Evolutionary conservation across 768 basidiomycete genomes (phyloP), one percentile per base, ranked within the genome.

Genomic region (Rhizopogon salebrosus): DNA sequence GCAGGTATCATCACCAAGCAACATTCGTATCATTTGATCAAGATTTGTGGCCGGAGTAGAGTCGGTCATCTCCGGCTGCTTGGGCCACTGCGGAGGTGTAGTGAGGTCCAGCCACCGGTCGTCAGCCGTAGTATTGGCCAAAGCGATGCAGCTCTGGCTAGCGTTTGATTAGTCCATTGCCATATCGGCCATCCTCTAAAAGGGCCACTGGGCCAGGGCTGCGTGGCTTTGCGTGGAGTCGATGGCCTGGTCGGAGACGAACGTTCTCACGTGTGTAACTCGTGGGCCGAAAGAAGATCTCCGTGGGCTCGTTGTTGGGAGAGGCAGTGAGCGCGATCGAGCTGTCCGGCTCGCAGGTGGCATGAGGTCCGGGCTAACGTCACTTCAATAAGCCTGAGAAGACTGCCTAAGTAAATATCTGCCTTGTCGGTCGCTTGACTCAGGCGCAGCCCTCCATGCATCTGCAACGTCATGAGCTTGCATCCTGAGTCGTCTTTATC

Each of bases 271-370:
- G 74, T 1, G 75, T 72, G 57, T 79, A 76, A 2, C 87, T 85
- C 79, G 91, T 79, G 6, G 87, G 84, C n/a, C 90, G 82, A 68
- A 86, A 92, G 63, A 89, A 92, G 13, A 92, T 83, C 57, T 83
- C 75, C 45, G 82, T 70, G 1, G 88, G 85, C 42, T 77, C 80
- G 22, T 83, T 75, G 58, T 81, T 77, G 10, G 85, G 82, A 1
- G 89, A 91, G 0, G 88, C 89, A 0, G 83, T 81, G 24, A 91
- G 68, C 2, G 74, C 72, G 45, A 80, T 67, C 1, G 80, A 73
- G 1, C 73, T 65, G 9, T 65, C 60, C 1, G 72, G 61, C 55
- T 80, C 77, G 62, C 72, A 78, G 10, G 71, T 2, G 76, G 77
- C 39, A 70, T 72, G 11, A 87, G 75, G 63, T 84, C 86, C 87